Conservation (phyloP, 441 rosid species). For the Populus hybrid region DNA sequence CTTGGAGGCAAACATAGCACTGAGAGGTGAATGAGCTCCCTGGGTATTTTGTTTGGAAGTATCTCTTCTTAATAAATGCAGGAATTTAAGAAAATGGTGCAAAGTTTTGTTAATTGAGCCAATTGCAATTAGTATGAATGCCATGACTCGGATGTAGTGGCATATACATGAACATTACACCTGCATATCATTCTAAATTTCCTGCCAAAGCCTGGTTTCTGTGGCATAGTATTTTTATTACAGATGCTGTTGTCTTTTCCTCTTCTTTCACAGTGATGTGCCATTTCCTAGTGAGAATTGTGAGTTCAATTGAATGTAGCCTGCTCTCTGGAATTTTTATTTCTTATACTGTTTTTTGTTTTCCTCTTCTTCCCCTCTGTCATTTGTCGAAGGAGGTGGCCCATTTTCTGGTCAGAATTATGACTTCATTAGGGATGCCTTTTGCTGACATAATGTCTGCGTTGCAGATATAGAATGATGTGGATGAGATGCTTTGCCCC, state of each 20-base stretch:
- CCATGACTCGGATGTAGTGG: background rate
- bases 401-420: background rate
- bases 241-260: background rate
- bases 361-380: too few species aligned
- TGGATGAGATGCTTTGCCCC: constrained; percentile 8
- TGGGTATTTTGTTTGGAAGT: background rate
- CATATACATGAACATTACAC: background rate
- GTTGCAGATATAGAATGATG: constrained; percentile 1
- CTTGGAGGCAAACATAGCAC: background rate
- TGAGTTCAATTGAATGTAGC: too few species aligned
- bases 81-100: background rate
- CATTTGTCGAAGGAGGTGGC: too few species aligned
- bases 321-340: too few species aligned
- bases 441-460: background rate
- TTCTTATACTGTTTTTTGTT: too few species aligned
- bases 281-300: background rate
- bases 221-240: background rate
- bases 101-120: background rate
- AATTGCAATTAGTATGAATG: background rate
- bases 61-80: background rate
- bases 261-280: too few species aligned
- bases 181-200: background rate
- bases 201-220: background rate
- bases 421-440: background rate
- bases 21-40: background rate